A percentile compares a stretch with the other conserved stretches of the same genome.
phyloP scores from a whole-genome alignment of 768 basidiomycete genomes.

The Collybia sordida region DNA sequence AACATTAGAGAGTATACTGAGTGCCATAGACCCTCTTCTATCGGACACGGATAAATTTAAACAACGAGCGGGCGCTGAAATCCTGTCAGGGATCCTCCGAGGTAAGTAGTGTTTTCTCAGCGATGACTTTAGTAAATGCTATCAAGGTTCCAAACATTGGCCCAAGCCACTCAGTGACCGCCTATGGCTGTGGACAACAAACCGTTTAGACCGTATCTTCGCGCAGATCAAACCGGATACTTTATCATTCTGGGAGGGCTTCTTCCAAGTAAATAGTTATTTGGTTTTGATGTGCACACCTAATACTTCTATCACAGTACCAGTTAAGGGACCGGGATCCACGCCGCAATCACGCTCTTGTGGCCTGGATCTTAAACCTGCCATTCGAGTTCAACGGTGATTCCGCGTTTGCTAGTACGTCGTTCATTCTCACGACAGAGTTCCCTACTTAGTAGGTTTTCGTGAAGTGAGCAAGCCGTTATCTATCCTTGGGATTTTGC shows the following conservation, averaged over 20 bases:
- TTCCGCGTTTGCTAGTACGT: slow-evolving; percentile 84
- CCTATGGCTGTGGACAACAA: slow-evolving; percentile 74
- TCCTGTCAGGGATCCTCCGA: slow-evolving; percentile 72
- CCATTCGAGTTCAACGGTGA: slow-evolving; percentile 82
- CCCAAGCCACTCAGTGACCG: slow-evolving; percentile 43
- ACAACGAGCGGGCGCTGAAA: slow-evolving; percentile 70
- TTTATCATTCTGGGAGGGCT: slow-evolving; percentile 68
- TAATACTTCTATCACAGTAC: slow-evolving; percentile 29
- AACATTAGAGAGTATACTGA: slow-evolving; percentile 51
- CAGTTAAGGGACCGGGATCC: slow-evolving; percentile 74
- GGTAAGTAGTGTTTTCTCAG: slow-evolving; percentile 41
- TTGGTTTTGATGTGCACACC: not conserved
- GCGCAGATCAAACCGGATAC: slow-evolving; percentile 86
- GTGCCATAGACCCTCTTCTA: slow-evolving; percentile 59
- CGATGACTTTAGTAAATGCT: not conserved
- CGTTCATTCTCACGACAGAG: not conserved
- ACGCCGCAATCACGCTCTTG: slow-evolving; percentile 67
- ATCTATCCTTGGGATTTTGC: slow-evolving; percentile 61
- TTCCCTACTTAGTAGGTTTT: not conserved
- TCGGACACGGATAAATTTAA: slow-evolving; percentile 77
- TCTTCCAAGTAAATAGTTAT: slow-evolving; percentile 48
- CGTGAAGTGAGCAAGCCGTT: slow-evolving; percentile 74
- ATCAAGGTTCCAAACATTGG: slow-evolving; percentile 81
- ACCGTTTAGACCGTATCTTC: slow-evolving; percentile 62
- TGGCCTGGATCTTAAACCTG: slow-evolving; percentile 75